Percentiles rank a stretch among this genome's conserved stretches.
Evolutionary conservation across 2,329 filamentous ascomycete species (phyloP).

Genomic region (Colletotrichum filicis): DNA sequence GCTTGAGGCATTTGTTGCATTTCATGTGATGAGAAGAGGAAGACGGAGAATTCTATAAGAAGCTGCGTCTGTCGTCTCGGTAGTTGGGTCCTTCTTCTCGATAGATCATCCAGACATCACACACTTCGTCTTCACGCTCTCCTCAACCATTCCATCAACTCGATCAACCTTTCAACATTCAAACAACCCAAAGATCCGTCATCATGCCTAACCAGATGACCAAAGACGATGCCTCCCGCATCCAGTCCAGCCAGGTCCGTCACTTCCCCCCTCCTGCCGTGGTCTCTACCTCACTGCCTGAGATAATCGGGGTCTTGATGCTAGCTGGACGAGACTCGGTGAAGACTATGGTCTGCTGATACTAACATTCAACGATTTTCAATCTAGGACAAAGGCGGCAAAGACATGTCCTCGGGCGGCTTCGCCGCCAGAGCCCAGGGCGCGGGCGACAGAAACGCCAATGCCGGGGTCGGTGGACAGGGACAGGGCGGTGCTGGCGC

Average conservation of each 20-base stretch:
- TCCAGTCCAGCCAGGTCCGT: constrained; percentile 2
- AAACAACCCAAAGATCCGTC: background rate
- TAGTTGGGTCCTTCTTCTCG: too few species aligned
- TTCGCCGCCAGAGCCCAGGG: constrained; percentile 9
- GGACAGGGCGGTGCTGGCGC: background rate
- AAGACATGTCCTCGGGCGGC: background rate
- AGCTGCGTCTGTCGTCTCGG: too few species aligned
- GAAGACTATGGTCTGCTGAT: accelerated
- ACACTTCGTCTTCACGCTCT: background rate
- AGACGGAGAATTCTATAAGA: too few species aligned
- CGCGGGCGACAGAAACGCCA: constrained; percentile 6
- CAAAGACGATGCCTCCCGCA: background rate
- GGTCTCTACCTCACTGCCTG: too few species aligned
- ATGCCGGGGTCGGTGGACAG: background rate
- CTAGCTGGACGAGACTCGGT: background rate
- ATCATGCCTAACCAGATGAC: constrained; percentile 13
- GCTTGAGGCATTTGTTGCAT: too few species aligned
- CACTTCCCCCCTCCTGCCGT: too few species aligned
- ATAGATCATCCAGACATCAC: background rate
- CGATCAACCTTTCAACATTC: background rate
- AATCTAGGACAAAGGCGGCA: background rate
- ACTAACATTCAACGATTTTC: background rate
- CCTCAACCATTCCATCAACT: background rate
- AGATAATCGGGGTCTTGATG: too few species aligned
- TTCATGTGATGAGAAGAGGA: too few species aligned